Percentiles rank a stretch among this genome's conserved stretches.
Evolutionary conservation across 2,329 filamentous ascomycete genomes (phyloP).

Genomic region (Colletotrichum tropicale): DNA sequence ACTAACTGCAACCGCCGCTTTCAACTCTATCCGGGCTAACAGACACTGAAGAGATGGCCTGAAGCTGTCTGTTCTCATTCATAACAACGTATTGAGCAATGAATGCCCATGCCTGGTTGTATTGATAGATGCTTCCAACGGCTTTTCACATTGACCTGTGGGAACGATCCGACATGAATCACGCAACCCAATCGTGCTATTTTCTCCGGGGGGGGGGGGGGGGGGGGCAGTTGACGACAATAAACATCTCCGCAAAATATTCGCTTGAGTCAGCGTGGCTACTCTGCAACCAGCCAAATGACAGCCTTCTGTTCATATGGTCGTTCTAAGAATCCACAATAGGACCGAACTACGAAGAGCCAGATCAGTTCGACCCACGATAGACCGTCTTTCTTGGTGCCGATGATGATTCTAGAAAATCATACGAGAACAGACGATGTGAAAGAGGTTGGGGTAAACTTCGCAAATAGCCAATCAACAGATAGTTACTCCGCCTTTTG

Average conservation of each 20-base stretch:
- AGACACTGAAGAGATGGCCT: not conserved
- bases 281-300: not conserved
- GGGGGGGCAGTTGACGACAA: not conserved
- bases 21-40: not conserved
- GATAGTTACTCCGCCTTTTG: not conserved
- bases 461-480: not conserved
- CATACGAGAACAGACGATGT: not conserved
- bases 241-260: not conserved
- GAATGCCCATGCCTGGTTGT: not conserved
- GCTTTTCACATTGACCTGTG: not conserved
- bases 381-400: not conserved
- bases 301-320: not conserved
- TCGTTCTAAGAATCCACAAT: not conserved
- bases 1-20: not conserved
- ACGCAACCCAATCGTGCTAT: not conserved
- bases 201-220: fast-evolving
- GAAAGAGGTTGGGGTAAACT: not conserved
- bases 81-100: not conserved
- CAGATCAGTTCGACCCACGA: not conserved
- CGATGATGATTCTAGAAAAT: not conserved
- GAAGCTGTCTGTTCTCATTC: not conserved
- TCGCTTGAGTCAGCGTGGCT: not conserved
- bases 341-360: not conserved
- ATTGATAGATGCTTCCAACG: not conserved
- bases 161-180: too few species aligned